Conservation (phyloP, 257 asterid genomes). For the Mentha longifolia region DNA sequence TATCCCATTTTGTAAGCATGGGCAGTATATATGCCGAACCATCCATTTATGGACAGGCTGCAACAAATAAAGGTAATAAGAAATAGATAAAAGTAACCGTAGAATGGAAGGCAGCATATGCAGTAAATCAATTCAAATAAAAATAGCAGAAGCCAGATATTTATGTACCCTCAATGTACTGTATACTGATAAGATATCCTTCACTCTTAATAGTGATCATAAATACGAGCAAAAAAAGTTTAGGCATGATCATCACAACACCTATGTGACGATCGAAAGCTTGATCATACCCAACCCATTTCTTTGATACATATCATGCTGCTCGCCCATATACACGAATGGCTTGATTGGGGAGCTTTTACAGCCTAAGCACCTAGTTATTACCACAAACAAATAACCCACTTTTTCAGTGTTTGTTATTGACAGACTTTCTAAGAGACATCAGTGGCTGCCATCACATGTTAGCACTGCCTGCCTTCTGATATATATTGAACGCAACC, state of each 20-base stretch:
- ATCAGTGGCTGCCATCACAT: neutral
- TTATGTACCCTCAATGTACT: constrained; percentile 5
- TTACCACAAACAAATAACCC: neutral
- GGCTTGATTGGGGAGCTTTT: neutral
- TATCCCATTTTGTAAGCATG: constrained; percentile 86
- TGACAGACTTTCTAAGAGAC: neutral
- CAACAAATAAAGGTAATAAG: constrained; percentile 31
- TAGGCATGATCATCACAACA: neutral
- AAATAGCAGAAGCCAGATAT: constrained; percentile 13
- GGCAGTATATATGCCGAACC: constrained; percentile 93
- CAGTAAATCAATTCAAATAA: constrained; percentile 13
- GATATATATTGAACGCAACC: no score
- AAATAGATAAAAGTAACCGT: constrained; percentile 20
- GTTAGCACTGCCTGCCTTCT: neutral
- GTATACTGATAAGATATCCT: neutral
- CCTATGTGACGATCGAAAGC: neutral
- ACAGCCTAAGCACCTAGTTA: neutral
- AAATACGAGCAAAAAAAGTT: neutral
- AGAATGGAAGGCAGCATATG: constrained; percentile 26
- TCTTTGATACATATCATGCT: neutral
- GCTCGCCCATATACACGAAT: neutral
- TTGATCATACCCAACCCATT: neutral
- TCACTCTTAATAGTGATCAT: neutral
- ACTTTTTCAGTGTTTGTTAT: neutral
- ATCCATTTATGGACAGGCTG: constrained; percentile 99